Conservation (phyloP, 169 alveolate genomes). For the Ichthyophthirius multifiliis region DNA sequence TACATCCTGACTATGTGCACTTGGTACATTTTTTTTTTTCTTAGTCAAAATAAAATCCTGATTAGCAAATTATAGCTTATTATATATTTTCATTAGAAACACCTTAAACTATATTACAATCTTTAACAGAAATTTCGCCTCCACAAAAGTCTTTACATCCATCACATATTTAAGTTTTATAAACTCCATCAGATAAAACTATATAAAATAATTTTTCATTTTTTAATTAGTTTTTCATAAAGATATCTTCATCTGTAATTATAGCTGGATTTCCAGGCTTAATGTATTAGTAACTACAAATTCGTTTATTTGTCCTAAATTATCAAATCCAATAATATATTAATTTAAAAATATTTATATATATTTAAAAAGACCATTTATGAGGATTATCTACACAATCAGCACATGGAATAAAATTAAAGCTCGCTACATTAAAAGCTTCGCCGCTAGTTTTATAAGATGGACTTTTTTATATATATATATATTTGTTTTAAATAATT, state of each 20-base stretch:
- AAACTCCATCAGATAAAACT: background rate
- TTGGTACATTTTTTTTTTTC: too few relatives aligned
- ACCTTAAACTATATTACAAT: too few relatives aligned
- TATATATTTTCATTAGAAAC: too few relatives aligned
- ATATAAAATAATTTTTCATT: background rate
- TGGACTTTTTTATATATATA: background rate
- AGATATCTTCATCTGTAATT: background rate
- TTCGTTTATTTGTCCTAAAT: background rate
- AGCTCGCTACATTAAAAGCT: background rate
- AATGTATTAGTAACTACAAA: background rate
- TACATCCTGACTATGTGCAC: background rate
- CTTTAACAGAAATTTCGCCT: background rate
- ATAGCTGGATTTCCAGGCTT: background rate
- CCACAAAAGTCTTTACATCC: background rate
- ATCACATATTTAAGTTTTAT: background rate
- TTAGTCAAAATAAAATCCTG: too few relatives aligned
- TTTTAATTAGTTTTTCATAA: background rate
- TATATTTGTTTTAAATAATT: background rate
- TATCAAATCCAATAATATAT: background rate
- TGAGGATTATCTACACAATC: background rate
- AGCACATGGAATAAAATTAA: background rate
- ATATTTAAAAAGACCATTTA: background rate
- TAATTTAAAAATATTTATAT: background rate
- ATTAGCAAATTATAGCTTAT: too few relatives aligned
- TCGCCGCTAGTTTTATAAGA: background rate